Base-by-base conservation (phyloP, 2,329 filamentous ascomycete genomes). In the Phyllosticta citriasiana region DNA sequence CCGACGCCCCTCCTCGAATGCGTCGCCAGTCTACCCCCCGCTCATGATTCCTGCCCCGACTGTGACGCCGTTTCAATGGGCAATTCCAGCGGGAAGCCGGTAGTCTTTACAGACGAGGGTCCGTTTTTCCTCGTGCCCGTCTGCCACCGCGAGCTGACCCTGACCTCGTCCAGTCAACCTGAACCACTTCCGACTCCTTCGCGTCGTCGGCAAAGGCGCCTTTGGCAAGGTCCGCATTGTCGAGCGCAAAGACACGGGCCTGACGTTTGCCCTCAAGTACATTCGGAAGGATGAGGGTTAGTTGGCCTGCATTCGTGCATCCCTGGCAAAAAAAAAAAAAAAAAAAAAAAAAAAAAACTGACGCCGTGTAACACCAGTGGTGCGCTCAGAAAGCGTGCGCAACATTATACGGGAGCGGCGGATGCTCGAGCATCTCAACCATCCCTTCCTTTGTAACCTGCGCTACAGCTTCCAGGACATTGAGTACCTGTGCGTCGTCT, bases 191-290 rank as follows among this genome's bases (percentile, higher is more conserved):
- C 89, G 93, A 67, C 82, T 99, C 61, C 80, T 97, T 66, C 88
- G 94, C 72, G 94, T 99, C 65, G 94, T 99, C 67, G 94, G 94
- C 66, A 95, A 96, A 76, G 94, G 94, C 70, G 94, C 94, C 62
- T 99, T 99, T 79, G 94, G 94, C 70, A 99, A 99, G 78, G 94
- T 99, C 64, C 88, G 94, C 70, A 99, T 99, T 67, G 94, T 99
- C 71, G 94, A 99, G 81, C 86, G 92, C 67, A 97, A 97, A 77
- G 94, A 99, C 73, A 96, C 91, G 1, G 88, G 87, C 61, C 78
- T 97, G 69, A 93, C 92, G 2, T 99, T 99, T 76, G 94, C 94
- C 53, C 82, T 99, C 66, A 99, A 99, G 77, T 97, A 97, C 75
- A 97, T 97, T 66, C 87, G 92, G 67, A 97, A 97, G 83, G 93